Base-by-base conservation (phyloP, 2,329 filamentous ascomycete species). In the Colletotrichum liriopes region DNA sequence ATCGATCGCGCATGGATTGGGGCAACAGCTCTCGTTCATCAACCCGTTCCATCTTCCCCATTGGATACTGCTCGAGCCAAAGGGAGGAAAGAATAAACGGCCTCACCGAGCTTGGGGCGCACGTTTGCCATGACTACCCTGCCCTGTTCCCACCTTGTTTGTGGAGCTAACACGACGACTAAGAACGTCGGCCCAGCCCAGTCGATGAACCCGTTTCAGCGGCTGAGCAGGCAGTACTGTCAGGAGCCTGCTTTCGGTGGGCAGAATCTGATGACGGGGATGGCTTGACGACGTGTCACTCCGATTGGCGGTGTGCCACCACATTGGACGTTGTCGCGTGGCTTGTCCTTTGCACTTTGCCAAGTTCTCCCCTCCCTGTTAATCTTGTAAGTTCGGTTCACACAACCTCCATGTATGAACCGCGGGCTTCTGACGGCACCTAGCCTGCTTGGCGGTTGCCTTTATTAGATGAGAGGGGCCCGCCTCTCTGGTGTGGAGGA, bases 261-360 rank as follows among this genome's bases (percentile, higher is more conserved):
- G 43, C 26, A 29, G 32, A 20, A 47, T 49, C 58, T 39, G 14
- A 29, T n/a, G 70, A 61, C 70, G 59, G 65, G 70, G 59, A 72
- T 70, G 59, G 65, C 70, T 55, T 12, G 65, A 70, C 65, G 16
- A 72, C 54, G 60, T 65, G 65, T 39, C 65, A 35, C 35, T 55
- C 59, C 23, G 37, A 41, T 23, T 60, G 32, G 60, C 60, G 47
- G 54, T 45, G 49, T 70, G 60, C 26, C 32, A 26, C 54, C 7
- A 60, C 59, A 64, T 39, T 39, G 35, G 63, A 56, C 32, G 26
- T 54, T 37, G 51, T 26, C 51, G 35, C 51, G 37, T 62, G 51
- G 56, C 26, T 68, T 61, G 16, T 43, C 29, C 45, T 12, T 26
- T 11, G 1, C 37, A 12, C 45, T 63, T 23, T 18, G 32, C n/a